Base-by-base conservation (phyloP, 352 stramenopile species). In the Paralagenidium karlingii region DNA sequence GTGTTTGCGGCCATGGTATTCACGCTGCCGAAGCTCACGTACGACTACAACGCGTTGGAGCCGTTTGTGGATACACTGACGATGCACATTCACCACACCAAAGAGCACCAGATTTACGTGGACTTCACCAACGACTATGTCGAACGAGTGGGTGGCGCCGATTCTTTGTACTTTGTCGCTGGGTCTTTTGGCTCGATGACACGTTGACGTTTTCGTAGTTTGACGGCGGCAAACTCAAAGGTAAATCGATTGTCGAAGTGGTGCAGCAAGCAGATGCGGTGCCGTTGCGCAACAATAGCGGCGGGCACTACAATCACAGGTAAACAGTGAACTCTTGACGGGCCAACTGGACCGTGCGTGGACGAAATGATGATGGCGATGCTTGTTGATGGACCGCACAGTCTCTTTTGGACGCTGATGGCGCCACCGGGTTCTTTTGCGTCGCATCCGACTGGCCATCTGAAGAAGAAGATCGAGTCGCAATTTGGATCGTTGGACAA, bases 51-150 rank as follows among this genome's bases (percentile, higher is more conserved):
- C 16, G 59, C 64, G 10, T 55, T 78, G 24, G 64, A 68, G 45
- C 65, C 65, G 15, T 60, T 63, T 36, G 58, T 78, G 24, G 60
- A 63, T 44, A 63, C 67, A 37, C 39, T 66, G n/a, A 78, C 65
- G 16, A 56, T 78, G 53, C 62, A 46, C 27, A 78, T 76, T 38
- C 65, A 78, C 49, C 65, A 78, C 45, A 54, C 54, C 32, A 55
- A 63, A 8, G 63, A 78, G 34, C 65, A 79, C 48, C 42, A 63
- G 20, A 47, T 60, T n/a, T 63, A 63, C 47, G 47, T 63, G 26
- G 40, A 63, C 31, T 57, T 42, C 28, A 55, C 53, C 34, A 58
- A 77, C 40, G 55, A 53, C 27, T 60, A 50, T 36, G 45, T 66
- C 45, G 51, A 52, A 29, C 54, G 53, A 32, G 49, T 84, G 81